Evolutionary conservation across 345 rosid species (phyloP).

Genomic region (Eucalyptus pauciflora): DNA sequence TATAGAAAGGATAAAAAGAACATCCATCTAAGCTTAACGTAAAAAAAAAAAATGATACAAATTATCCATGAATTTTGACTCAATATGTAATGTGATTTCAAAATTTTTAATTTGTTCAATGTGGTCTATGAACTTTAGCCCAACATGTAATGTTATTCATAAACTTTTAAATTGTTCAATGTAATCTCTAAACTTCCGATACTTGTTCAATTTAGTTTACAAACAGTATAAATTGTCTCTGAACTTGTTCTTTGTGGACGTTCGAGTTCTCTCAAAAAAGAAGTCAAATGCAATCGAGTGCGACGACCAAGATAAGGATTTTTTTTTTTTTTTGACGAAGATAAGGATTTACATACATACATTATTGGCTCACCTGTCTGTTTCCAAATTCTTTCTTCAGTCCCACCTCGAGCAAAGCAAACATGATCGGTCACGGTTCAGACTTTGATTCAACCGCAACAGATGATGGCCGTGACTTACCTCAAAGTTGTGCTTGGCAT

Average conservation of each 20-base stretch:
- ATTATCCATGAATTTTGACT: too few relatives aligned
- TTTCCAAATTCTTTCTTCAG: background rate
- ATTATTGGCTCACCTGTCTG: background rate
- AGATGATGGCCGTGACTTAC: background rate
- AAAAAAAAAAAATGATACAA: too few relatives aligned
- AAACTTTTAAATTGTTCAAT: too few relatives aligned
- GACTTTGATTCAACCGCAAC: background rate
- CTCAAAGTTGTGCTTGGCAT: background rate
- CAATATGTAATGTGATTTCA: too few relatives aligned
- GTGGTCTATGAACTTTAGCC: too few relatives aligned
- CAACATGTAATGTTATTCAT: too few relatives aligned
- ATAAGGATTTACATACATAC: background rate
- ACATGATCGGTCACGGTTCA: background rate
- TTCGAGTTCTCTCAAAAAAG: background rate
- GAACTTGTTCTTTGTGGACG: background rate
- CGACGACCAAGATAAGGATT: background rate
- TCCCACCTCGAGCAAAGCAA: background rate
- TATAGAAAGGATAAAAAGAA: too few relatives aligned
- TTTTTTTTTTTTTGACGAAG: background rate
- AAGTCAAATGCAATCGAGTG: background rate
- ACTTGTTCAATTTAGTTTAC: too few relatives aligned
- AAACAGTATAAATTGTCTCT: too few relatives aligned
- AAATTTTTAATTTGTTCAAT: too few relatives aligned
- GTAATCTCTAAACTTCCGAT: too few relatives aligned
- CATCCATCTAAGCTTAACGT: too few relatives aligned